phyloP scores from a whole-genome alignment of 2,329 filamentous ascomycete genomes.

The Neonectria magnoliae region DNA sequence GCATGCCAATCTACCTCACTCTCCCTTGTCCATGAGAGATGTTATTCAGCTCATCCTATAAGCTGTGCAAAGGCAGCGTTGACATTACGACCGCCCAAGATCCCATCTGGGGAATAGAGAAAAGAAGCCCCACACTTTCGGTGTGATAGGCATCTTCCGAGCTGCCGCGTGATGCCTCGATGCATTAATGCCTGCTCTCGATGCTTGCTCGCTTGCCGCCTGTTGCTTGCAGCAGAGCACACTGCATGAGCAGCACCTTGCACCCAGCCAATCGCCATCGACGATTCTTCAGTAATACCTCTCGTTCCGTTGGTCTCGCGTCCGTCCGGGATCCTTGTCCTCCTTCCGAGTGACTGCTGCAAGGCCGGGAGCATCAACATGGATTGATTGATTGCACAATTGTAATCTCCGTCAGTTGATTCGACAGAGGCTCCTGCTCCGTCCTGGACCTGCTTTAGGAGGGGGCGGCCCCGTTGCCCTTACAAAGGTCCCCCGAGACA shows the following conservation, averaged over 20 bases:
- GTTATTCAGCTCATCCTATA: too few species aligned
- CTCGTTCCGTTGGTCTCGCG: constrained; percentile 29
- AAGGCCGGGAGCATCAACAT: constrained; percentile 7
- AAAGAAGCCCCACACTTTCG: neutral
- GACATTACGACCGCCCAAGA: neutral
- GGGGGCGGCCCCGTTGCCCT: constrained; percentile 8
- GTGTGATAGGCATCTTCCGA: constrained; percentile 4
- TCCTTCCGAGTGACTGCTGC: constrained; percentile 10
- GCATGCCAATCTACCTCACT: neutral
- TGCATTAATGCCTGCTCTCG: neutral
- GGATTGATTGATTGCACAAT: neutral
- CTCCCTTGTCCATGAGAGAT: too few species aligned
- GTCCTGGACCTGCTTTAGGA: constrained; percentile 12
- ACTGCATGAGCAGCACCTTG: constrained; percentile 17
- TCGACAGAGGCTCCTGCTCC: neutral
- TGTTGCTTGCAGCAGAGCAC: constrained; percentile 14
- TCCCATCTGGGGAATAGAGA: neutral
- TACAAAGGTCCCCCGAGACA: constrained; percentile 9
- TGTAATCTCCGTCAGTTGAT: neutral
- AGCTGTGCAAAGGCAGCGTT: too few species aligned
- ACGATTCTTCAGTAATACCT: constrained; percentile 20
- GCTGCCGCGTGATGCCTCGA: constrained; percentile 20
- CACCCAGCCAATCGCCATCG: constrained; percentile 27
- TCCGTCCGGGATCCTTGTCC: neutral
- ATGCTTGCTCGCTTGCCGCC: neutral